Evolutionary conservation across 192 early-diverging fungal genomes (phyloP).

Genomic region (Neocallimastix lanati): DNA sequence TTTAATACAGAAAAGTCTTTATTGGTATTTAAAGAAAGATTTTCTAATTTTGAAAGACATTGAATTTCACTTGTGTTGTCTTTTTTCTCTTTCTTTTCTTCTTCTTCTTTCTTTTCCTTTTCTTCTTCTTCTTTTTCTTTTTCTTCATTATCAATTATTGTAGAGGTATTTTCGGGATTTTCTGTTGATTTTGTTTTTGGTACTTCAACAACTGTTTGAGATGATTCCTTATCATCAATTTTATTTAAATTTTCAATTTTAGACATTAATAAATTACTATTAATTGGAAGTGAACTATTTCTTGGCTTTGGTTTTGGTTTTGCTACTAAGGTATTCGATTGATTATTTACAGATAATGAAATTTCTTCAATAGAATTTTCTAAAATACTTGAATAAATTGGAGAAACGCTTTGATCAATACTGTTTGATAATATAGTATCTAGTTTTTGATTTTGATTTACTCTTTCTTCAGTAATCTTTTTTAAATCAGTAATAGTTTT

Average conservation of each 20-base stretch:
- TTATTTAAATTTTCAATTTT: background rate
- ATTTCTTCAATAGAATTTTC: background rate
- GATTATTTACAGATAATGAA: background rate
- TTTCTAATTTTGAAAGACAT: background rate
- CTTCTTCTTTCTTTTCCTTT: background rate
- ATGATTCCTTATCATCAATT: background rate
- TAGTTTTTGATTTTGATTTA: background rate
- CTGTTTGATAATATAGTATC: background rate
- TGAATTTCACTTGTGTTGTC: too few species aligned
- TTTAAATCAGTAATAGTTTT: background rate
- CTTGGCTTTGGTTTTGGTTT: background rate
- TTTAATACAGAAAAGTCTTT: background rate
- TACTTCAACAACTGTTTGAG: background rate
- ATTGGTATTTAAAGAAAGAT: background rate
- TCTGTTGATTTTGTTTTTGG: background rate
- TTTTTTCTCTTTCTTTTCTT: background rate
- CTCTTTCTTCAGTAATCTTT: background rate
- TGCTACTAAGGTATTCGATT: background rate
- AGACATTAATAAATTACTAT: background rate
- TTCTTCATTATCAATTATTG: background rate
- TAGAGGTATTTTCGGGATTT: background rate
- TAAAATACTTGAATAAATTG: background rate
- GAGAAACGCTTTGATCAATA: background rate
- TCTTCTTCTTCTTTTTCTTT: background rate
- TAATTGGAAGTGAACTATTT: background rate